These are phyloP conservation scores for Capsicum baccatum DNA, from an alignment of 257 asterid genomes.

Conservation along the genomic window DNA sequence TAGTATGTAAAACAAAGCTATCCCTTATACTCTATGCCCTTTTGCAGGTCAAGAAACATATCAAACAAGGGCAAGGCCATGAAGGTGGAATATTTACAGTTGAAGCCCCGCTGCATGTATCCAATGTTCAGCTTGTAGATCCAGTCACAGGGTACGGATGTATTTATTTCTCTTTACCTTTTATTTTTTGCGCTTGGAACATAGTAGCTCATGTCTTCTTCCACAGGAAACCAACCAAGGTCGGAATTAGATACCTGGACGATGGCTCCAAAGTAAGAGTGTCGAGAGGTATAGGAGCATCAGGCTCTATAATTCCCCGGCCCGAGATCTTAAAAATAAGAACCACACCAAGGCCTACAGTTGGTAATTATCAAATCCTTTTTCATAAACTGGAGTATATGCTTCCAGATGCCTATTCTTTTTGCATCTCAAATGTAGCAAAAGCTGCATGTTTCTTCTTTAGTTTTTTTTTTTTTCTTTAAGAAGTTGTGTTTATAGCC, in stretches of 20 bases:
- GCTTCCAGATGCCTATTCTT: background rate
- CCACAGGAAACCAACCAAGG: conserved; percentile 81
- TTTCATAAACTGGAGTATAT: background rate
- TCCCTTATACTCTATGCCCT: background rate
- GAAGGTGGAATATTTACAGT: conserved; percentile 96
- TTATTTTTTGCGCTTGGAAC: background rate
- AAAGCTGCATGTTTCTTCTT: background rate
- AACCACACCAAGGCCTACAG: conserved; percentile 83
- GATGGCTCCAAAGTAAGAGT: conserved; percentile 87
- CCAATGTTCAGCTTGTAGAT: conserved; percentile 90
- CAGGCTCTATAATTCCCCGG: conserved; percentile 85
- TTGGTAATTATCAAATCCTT: conserved; percentile 54
- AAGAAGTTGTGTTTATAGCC: background rate
- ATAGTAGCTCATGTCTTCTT: conserved; percentile 38
- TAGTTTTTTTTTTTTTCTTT: background rate
- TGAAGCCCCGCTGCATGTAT: conserved; percentile 95
- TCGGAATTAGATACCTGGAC: conserved; percentile 77
- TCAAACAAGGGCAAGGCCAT: conserved; percentile 97
- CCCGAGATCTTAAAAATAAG: conserved; percentile 88
- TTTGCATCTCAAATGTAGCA: background rate
- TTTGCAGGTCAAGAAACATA: conserved; percentile 90
- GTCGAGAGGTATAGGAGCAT: conserved; percentile 88
- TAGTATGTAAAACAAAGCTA: background rate
- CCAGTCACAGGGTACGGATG: conserved; percentile 79
- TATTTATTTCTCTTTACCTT: background rate